Base-by-base conservation (phyloP, 805 yeast genomes). In the Candida tallmaniae region DNA sequence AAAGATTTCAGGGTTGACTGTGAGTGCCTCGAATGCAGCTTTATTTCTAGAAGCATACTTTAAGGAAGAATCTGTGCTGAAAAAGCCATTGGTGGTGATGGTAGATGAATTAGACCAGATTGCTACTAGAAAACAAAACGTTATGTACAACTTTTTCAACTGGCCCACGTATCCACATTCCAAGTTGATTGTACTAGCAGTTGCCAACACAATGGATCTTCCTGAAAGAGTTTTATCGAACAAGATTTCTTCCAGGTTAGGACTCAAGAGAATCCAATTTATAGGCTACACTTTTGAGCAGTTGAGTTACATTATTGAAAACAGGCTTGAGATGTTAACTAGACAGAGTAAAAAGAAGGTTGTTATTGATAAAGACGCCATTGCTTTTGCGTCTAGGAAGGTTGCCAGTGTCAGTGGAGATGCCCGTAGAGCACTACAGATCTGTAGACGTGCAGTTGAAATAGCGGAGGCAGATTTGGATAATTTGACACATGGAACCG, bases 321-420 rank as follows among this genome's bases (percentile, higher is more conserved):
- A 80, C 38, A 65, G 96, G 39, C 66, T 93, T 27, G 79, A 76
- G 13, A 53, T 45, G 60, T 48, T 52, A 50, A 60, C 61, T 5
- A 54, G 50, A 25, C 47, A 19, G 48, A 54, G 41, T 50, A 51
- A 53, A 29, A 55, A 69, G 40, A 73, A 72, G 32, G 66, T 77
- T 34, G 53, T 63, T 4, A 66, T 77, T 11, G 66, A 70, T 12
- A 65, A 70, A 14, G 95, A 84, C 51, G 96, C 98, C 0, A 76
- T 89, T 44, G 90, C 83, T 39, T 88, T 83, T 65, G 96, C 96
- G 0, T 78, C 96, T 2, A 73, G 97, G 58, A 89, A 88, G 56
- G 94, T 93, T 28, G 96, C 97, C 4, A 78, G 93, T 60, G 97
- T 93, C 3, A 84, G 94, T 54, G 98, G 99, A 39, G 99, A 93